A percentile compares a stretch with the other conserved stretches of the same genome.
These are phyloP conservation scores for Boletus bicolor DNA, from an alignment of 768 basidiomycete species.

Conservation along the genomic window DNA sequence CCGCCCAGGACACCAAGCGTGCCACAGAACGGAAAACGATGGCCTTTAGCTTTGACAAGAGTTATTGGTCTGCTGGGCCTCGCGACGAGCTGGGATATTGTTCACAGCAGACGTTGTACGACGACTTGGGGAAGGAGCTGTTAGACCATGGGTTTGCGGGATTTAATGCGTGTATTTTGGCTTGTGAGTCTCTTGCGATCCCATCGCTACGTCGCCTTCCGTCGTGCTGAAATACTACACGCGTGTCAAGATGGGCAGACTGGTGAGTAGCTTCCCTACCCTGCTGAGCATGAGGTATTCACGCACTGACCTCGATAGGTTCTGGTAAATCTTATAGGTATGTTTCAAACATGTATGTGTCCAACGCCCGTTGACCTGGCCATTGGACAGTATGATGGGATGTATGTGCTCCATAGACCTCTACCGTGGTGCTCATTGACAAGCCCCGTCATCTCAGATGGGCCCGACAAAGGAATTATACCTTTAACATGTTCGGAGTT, in stretches of 20 bases:
- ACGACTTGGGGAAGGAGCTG: conserved; percentile 91
- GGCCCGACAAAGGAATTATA: conserved; percentile 95
- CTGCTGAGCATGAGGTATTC: conserved; percentile 3
- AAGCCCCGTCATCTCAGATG: conserved; percentile 51
- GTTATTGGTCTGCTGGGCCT: conserved; percentile 93
- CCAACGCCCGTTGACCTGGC: conserved; percentile 4
- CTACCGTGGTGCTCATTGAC: conserved; percentile 5
- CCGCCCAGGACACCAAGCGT: conserved; percentile 66
- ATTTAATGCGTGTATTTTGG: conserved; percentile 98
- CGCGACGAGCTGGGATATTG: conserved; percentile 89
- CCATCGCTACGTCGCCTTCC: background rate
- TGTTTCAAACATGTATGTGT: conserved; percentile 25
- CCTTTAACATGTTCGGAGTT: conserved; percentile 93
- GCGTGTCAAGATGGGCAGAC: conserved; percentile 67
- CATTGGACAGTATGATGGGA: conserved; percentile 80
- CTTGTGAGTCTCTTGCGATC: conserved; percentile 66
- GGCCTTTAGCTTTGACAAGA: conserved; percentile 94
- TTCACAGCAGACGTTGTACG: conserved; percentile 90
- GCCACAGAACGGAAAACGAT: conserved; percentile 89
- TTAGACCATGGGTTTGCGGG: conserved; percentile 94
- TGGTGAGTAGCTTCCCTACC: conserved; percentile 46
- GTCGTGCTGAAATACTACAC: background rate
- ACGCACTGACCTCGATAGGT: conserved; percentile 41
- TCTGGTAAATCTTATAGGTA: conserved; percentile 93
- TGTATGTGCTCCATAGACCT: conserved; percentile 52